A percentile compares a stretch with the other conserved stretches of the same genome.
Evolutionary conservation across 306 rosid genomes (phyloP).

Genomic region (Alnus rubra): DNA sequence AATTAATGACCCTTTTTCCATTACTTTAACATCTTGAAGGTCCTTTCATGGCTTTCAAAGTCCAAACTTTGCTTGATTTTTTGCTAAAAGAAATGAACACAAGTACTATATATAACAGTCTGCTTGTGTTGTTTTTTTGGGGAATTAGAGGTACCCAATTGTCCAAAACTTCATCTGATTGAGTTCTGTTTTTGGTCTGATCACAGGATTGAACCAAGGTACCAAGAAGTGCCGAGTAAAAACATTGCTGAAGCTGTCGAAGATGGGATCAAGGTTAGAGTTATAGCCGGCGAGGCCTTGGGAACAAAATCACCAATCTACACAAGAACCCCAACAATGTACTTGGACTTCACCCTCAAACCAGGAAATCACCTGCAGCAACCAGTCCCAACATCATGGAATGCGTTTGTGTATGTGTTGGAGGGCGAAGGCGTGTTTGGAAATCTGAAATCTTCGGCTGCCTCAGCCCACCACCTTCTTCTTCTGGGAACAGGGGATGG

Average conservation of each 20-base stretch:
- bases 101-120: no score
- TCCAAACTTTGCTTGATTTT: background rate
- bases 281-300: constrained; percentile 90
- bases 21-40: no score
- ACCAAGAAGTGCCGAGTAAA: constrained; percentile 80
- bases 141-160: background rate
- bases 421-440: constrained; percentile 95
- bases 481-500: constrained; percentile 84
- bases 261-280: constrained; percentile 84
- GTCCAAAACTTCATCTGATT: background rate
- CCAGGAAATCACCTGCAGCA: constrained; percentile 75
- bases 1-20: no score
- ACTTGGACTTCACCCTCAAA: constrained; percentile 78
- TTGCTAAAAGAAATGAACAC: background rate
- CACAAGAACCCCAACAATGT: constrained; percentile 95
- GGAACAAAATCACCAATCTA: constrained; percentile 80
- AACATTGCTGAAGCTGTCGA: constrained; percentile 61
- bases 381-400: constrained; percentile 76
- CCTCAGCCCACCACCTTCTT: constrained; percentile 66
- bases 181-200: background rate
- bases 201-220: constrained; percentile 86
- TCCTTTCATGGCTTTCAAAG: background rate
- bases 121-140: background rate
- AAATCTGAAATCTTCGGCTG: constrained; percentile 41
- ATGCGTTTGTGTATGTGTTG: constrained; percentile 78